A percentile compares a stretch with the other conserved stretches of the same genome.
Evolutionary conservation across 1,284 basidiomycete species (phyloP).

Genomic region (Inonotus hispidus): DNA sequence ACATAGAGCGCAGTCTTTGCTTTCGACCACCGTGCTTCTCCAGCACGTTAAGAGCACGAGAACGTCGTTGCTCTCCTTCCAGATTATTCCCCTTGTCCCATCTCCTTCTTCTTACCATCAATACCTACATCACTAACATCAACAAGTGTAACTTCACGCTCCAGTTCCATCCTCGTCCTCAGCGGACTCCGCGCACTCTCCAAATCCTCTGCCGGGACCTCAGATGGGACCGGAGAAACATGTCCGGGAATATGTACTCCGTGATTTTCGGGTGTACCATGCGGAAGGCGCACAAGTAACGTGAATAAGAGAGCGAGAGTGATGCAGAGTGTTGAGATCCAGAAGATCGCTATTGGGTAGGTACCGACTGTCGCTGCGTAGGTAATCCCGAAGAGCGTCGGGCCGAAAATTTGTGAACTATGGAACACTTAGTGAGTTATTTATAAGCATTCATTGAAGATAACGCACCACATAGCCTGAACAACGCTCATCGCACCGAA

Average conservation of each 20-base stretch:
- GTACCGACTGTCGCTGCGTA: slow-evolving; percentile 56
- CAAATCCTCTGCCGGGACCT: not conserved
- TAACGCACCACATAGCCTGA: slow-evolving; percentile 53
- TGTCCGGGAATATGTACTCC: not conserved
- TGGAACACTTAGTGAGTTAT: not conserved
- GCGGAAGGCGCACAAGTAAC: slow-evolving; percentile 30
- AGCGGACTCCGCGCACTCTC: not conserved
- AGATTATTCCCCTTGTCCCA: not conserved
- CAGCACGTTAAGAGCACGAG: not conserved
- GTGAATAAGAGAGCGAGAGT: slow-evolving; percentile 39
- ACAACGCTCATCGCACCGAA: slow-evolving; percentile 74
- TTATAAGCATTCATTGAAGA: slow-evolving; percentile 22
- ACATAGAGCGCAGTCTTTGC: no score
- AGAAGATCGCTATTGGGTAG: slow-evolving; percentile 54
- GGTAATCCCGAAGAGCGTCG: slow-evolving; percentile 52
- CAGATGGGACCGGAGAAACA: not conserved
- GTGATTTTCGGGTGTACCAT: not conserved
- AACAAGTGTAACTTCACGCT: slow-evolving; percentile 8
- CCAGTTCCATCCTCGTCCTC: not conserved
- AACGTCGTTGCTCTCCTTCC: not conserved
- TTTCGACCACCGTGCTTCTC: no score
- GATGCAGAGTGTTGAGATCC: slow-evolving; percentile 36
- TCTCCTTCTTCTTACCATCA: not conserved
- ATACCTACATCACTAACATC: not conserved
- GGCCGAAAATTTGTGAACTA: slow-evolving; percentile 52